Evolutionary conservation across 441 rosid species (phyloP), one percentile per base, ranked within the genome.

Genomic region (Erodium moschatum): DNA sequence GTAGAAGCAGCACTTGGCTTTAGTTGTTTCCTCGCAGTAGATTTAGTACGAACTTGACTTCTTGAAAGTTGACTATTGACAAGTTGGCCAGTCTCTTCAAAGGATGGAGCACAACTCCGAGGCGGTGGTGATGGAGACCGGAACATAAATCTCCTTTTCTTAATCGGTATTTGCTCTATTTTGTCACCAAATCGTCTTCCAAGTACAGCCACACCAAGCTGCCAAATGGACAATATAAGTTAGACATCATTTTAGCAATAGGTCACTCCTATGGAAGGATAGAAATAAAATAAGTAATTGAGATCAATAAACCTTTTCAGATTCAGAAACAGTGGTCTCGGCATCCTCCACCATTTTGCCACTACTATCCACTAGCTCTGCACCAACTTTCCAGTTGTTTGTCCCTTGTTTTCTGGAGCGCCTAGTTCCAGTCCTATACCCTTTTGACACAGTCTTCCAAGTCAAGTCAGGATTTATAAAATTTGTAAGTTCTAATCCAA

Each of bases 401-500:
- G 67, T 27, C n/a, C 65, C 81, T 2, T 65, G 73, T 12, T 69
- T 83, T 74, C 81, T 78, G 33, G 77, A 67, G 31, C 82, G 84
- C 77, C 82, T 84, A 13, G 77, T 72, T 2, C 69, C 48, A 58
- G 85, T 79, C 77, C 81, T 78, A 74, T 71, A 80, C 58, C 86
- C 80, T 74, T 87, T 83, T n/a, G 86, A 50, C 24, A 80, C 83
- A 13, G 66, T 72, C 77, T 83, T 83, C 91, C 87, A 82, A 60
- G 85, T 83, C 70, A 81, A 82, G 33, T 74, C 76, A 29, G 85
- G 72, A 79, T 80, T 75, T 77, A 80, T 66, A 61, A 73, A 81
- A 62, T 72, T 72, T 48, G 73, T 77, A 15, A 75, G 81, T 75
- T 85, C 88, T 56, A 69, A 69, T 42, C 82, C 82, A 58, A 78